Base-by-base conservation (phyloP, 2,329 filamentous ascomycete species). In the Alternaria longipes region DNA sequence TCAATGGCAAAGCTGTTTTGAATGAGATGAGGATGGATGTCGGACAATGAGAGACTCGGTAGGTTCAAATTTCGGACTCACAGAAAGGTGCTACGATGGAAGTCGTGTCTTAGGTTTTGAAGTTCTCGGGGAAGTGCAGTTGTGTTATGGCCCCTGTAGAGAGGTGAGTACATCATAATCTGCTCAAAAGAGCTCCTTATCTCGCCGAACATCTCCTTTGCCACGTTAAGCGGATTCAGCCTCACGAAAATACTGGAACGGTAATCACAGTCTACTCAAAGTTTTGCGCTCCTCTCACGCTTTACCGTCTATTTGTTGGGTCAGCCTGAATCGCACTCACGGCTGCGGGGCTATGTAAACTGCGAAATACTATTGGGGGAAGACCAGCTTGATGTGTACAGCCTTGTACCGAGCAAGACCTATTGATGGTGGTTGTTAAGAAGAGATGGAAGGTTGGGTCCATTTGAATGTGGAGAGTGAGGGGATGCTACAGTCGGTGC, bases 91-190 rank as follows among this genome's bases (percentile, higher is more conserved):
- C 28, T 30, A 11, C 18, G n/a, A 40, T 40, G n/a, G 9, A 40
- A 2, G 8, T 40, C 9, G n/a, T 40, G 38, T 40, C n/a, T 20
- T 11, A 8, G 38, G n/a, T 41, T 36, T n/a, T 49, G 12, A 18
- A 32, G 12, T 22, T 34, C 30, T 8, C 8, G 18, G 30, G 0
- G 38, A 83, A 1, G 69, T 68, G 0, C 78, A 83, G 46, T 82
- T 78, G 79, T 84, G 82, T 81, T 67, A 77, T 53, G 81, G 83
- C 58, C 62, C 77, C 4, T 63, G 82, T 1, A 80, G 81, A 30
- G 73, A 78, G 0, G 76, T 79, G 0, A 24, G 12, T 34, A 49
- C 14, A 34, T 49, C 30, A 49, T 49, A 49, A 36, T 26, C 18
- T 49, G 30, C 30, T 49, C 46, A 49, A 34, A 36, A 36, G 18